Conservation (phyloP, 148 eudicot species). For the Pouteria glomerata region DNA sequence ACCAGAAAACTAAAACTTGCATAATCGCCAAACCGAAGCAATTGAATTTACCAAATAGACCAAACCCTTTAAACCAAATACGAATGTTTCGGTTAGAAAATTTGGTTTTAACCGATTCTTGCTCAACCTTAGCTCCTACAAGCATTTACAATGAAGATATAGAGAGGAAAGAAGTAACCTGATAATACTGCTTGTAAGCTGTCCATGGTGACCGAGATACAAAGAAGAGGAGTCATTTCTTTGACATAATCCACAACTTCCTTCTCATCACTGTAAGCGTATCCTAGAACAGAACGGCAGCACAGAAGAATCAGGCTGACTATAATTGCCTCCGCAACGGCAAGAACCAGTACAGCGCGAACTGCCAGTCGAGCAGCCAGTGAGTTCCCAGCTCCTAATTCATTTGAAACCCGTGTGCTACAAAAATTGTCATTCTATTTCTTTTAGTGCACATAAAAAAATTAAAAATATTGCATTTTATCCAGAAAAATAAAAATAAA, state of each 20-base stretch:
- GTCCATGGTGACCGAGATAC: slow-evolving; percentile 28
- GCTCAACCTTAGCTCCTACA: no score
- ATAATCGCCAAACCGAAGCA: no score
- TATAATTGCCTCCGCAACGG: slow-evolving; percentile 16
- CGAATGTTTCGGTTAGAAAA: no score
- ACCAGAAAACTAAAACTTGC: no score
- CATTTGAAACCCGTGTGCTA: slow-evolving; percentile 46
- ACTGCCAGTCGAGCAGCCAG: slow-evolving; percentile 23
- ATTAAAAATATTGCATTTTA: no score
- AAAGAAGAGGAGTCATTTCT: slow-evolving; percentile 32
- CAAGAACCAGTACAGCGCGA: slow-evolving; percentile 19
- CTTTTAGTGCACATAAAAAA: no score
- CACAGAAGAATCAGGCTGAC: slow-evolving; percentile 18
- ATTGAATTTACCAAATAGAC: no score
- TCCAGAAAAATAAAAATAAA: no score
- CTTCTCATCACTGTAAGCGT: slow-evolving; percentile 31
- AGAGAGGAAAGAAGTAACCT: slow-evolving; percentile 19
- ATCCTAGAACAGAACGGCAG: slow-evolving; percentile 30
- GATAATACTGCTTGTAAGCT: slow-evolving; percentile 32
- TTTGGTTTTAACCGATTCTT: no score
- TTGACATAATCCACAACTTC: slow-evolving; percentile 30
- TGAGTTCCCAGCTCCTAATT: slow-evolving; percentile 50
- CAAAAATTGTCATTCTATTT: background rate
- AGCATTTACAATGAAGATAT: background rate
- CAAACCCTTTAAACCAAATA: no score